Evolutionary conservation across 768 basidiomycete genomes (phyloP).

Genomic region (Suillus bovinus): DNA sequence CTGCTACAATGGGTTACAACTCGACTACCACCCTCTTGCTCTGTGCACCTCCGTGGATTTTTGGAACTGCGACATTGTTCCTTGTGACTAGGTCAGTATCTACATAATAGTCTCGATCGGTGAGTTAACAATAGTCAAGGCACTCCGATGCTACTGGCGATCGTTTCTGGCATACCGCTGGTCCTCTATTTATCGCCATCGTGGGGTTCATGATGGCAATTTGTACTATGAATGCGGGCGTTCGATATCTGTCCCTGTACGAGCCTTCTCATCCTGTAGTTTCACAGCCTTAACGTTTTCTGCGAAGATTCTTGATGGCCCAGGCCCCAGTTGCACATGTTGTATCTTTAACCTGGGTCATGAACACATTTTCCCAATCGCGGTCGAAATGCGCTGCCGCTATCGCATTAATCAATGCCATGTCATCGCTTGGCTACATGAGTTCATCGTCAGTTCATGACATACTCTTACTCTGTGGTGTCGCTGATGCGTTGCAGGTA

Average conservation of each 20-base stretch:
- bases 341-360: slow-evolving; percentile 55
- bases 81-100: slow-evolving; percentile 45
- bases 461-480: slow-evolving; percentile 3
- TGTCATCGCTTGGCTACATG: slow-evolving; percentile 80
- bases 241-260: slow-evolving; percentile 66
- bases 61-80: slow-evolving; percentile 58
- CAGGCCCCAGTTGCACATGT: slow-evolving; percentile 71
- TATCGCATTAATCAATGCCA: slow-evolving; percentile 75
- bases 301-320: slow-evolving; percentile 68
- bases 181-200: slow-evolving; percentile 57
- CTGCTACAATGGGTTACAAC: slow-evolving; percentile 66
- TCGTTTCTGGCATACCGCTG: slow-evolving; percentile 68
- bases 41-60: slow-evolving; percentile 75
- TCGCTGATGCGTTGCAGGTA: slow-evolving; percentile 38
- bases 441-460: slow-evolving; percentile 65
- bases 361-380: slow-evolving; percentile 65
- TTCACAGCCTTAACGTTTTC: not conserved
- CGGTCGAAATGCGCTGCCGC: slow-evolving; percentile 84
- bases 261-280: slow-evolving; percentile 17
- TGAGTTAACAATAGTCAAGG: slow-evolving; percentile 30
- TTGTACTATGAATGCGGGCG: slow-evolving; percentile 57
- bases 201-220: slow-evolving; percentile 67
- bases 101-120: not conserved
- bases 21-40: slow-evolving; percentile 64
- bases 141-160: slow-evolving; percentile 74